Conservation (phyloP, 2,329 filamentous ascomycete species). For the Xylariaceae sp. region DNA sequence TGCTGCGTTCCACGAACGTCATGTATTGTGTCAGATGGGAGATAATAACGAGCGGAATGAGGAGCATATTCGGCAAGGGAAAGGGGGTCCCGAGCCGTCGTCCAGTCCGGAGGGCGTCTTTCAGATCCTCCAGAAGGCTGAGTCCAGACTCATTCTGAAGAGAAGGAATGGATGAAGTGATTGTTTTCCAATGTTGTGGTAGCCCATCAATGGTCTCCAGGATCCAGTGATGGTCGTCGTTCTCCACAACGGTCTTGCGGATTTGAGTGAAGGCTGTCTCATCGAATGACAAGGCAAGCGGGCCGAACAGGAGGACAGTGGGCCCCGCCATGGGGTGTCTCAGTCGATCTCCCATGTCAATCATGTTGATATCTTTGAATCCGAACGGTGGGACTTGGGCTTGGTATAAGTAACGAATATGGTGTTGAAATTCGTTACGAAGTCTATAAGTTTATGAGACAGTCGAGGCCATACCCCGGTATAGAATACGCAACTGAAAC, state of each 20-base stretch:
- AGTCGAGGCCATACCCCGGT: constrained; percentile 12
- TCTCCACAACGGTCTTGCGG: constrained; percentile 17
- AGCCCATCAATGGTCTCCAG: constrained; percentile 16
- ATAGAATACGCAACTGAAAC: constrained; percentile 1
- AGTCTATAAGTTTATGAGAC: constrained; percentile 5
- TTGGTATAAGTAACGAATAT: constrained; percentile 3
- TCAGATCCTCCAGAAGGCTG: constrained; percentile 17
- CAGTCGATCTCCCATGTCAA: constrained; percentile 12
- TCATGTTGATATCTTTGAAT: constrained; percentile 11
- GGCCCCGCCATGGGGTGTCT: constrained; percentile 11
- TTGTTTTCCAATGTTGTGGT: constrained; percentile 18
- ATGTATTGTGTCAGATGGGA: constrained; percentile 34
- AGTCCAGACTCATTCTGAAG: constrained; percentile 9
- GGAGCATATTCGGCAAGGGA: constrained; percentile 28
- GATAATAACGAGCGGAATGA: constrained; percentile 43
- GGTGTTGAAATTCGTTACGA: constrained; percentile 20
- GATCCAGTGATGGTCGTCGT: constrained; percentile 15
- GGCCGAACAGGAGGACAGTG: constrained; percentile 18
- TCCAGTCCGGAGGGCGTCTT: constrained; percentile 16
- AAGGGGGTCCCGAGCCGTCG: constrained; percentile 13
- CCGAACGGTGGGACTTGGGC: constrained; percentile 12
- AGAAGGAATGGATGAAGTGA: constrained; percentile 11
- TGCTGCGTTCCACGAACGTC: constrained; percentile 8
- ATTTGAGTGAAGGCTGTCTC: constrained; percentile 12
- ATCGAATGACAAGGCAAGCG: constrained; percentile 20